These are phyloP conservation scores for Coemansia sp. DNA, from an alignment of 192 early-diverging fungal genomes.

Conservation along the genomic window DNA sequence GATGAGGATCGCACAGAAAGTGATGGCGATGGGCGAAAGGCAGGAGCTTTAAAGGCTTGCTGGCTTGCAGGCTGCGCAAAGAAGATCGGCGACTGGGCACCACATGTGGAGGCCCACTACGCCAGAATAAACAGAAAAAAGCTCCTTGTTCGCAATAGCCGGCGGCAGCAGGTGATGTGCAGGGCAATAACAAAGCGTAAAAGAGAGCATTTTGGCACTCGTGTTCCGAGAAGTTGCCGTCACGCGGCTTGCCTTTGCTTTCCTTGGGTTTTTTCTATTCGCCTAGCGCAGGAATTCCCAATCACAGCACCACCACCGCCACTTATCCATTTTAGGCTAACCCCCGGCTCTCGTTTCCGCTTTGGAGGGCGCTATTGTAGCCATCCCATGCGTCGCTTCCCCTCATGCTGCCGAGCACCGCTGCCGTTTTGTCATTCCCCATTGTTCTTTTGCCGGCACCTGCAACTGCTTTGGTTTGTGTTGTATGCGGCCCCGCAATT, in stretches of 20 bases:
- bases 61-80: background rate
- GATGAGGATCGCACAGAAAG: slow-evolving; percentile 8
- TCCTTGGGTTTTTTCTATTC: background rate
- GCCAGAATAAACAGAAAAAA: slow-evolving; percentile 1
- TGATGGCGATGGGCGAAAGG: background rate
- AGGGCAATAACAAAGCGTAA: slow-evolving; percentile 15
- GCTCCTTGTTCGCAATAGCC: slow-evolving; percentile 20
- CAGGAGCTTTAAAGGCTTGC: background rate
- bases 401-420: slow-evolving; percentile 3
- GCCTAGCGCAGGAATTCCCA: slow-evolving; percentile 4
- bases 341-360: slow-evolving; percentile 3
- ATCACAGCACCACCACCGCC: background rate
- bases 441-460: slow-evolving; percentile 2
- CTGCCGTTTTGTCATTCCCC: background rate
- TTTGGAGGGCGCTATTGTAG: slow-evolving; percentile 1
- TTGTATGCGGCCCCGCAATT: slow-evolving; percentile 4
- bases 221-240: slow-evolving; percentile 52
- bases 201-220: slow-evolving; percentile 17
- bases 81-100: slow-evolving; percentile 2
- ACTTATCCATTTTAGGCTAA: background rate
- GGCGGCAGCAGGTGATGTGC: slow-evolving; percentile 17
- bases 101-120: background rate
- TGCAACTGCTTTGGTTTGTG: background rate
- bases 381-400: background rate
- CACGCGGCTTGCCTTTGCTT: slow-evolving; percentile 19